A percentile compares a stretch with the other conserved stretches of the same genome.
phyloP scores from a whole-genome alignment of 345 rosid genomes.

The Pugionium cornutum region DNA sequence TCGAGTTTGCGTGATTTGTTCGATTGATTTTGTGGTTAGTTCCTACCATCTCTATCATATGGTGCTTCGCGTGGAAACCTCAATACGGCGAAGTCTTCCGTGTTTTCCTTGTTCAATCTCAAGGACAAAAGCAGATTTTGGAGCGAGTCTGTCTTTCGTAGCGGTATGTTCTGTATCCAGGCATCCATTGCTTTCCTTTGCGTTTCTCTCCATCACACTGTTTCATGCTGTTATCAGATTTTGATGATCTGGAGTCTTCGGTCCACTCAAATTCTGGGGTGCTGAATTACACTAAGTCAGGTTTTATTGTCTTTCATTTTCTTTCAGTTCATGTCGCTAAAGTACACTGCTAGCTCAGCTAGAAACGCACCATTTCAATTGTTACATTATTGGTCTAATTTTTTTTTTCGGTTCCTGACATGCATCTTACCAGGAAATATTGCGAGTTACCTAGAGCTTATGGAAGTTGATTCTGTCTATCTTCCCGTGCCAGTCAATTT shows the following conservation, averaged over 20 bases:
- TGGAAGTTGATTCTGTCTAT: constrained; percentile 85
- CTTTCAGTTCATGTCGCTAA: neutral
- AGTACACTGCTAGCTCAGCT: neutral
- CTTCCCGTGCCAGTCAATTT: constrained; percentile 94
- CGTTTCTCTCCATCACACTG: constrained; percentile 1
- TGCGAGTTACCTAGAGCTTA: constrained; percentile 80
- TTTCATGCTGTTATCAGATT: constrained; percentile 43
- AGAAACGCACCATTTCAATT: neutral
- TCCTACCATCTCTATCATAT: constrained; percentile 41
- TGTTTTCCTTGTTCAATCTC: constrained; percentile 90
- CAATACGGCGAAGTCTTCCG: constrained; percentile 53
- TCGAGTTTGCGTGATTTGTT: constrained; percentile 21
- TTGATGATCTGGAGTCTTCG: constrained; percentile 71
- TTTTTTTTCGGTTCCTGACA: neutral
- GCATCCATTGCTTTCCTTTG: constrained; percentile 7
- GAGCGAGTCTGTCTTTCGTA: constrained; percentile 84
- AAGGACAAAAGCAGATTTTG: constrained; percentile 84
- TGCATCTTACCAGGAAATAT: constrained; percentile 54
- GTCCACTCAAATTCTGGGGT: constrained; percentile 52
- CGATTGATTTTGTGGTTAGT: constrained; percentile 44
- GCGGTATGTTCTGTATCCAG: constrained; percentile 41
- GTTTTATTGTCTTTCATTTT: constrained; percentile 40
- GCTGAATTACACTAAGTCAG: constrained; percentile 78
- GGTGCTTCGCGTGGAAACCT: constrained; percentile 46
- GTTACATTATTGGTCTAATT: neutral